phyloP scores from a whole-genome alignment of 2,329 filamentous ascomycete genomes.

The Rhynchosporium secalis region DNA sequence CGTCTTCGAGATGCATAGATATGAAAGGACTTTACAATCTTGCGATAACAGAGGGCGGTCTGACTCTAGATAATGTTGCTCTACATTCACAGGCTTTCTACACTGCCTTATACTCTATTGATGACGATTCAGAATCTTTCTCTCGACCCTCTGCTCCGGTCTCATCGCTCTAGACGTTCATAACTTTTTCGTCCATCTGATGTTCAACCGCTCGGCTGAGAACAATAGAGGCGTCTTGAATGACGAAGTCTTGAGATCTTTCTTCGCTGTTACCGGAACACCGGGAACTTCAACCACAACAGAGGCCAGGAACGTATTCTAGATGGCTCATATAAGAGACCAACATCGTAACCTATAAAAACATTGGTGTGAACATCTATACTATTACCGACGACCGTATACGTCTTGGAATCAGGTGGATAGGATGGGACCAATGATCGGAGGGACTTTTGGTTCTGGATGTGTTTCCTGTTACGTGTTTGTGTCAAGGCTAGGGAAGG shows the following conservation, averaged over 20 bases:
- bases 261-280: constrained; percentile 27
- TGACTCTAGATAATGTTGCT: neutral
- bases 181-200: constrained; percentile 37
- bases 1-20: neutral
- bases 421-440: constrained; percentile 40
- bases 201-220: constrained; percentile 38
- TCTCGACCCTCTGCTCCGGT: constrained; percentile 8
- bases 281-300: constrained; percentile 25
- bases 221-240: constrained; percentile 38
- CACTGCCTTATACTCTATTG: neutral
- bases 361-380: neutral
- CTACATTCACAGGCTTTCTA: constrained; percentile 3
- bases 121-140: constrained; percentile 2
- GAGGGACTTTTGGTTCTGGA: too few relatives aligned
- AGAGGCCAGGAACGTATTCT: constrained; percentile 29
- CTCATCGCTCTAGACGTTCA: constrained; percentile 35
- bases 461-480: too few relatives aligned
- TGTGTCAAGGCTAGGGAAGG: too few relatives aligned
- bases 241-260: constrained; percentile 28
- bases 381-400: neutral
- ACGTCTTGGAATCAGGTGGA: constrained; percentile 46
- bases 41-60: neutral
- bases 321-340: constrained; percentile 30
- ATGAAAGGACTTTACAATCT: neutral
- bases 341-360: neutral